Evolutionary conservation across 2,329 filamentous ascomycete genomes (phyloP).

Genomic region (Colletotrichum sp.): DNA sequence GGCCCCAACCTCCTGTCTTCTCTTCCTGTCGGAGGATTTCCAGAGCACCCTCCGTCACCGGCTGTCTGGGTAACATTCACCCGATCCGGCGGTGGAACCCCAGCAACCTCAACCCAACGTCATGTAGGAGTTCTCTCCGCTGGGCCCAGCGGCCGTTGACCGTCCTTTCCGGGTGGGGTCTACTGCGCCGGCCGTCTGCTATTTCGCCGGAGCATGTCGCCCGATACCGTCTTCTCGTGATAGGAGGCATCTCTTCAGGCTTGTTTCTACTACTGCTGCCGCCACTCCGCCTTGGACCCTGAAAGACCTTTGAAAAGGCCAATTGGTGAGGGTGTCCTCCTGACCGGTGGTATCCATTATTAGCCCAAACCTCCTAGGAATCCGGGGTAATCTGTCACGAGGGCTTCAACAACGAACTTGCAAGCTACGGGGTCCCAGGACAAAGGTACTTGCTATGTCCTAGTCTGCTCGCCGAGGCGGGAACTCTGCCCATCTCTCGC

Average conservation of each 20-base stretch:
- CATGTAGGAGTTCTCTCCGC: background rate
- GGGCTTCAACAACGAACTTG: background rate
- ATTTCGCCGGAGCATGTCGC: background rate
- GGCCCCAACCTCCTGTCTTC: background rate
- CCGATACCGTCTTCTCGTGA: background rate
- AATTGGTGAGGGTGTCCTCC: background rate
- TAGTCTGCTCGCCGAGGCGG: constrained; percentile 9
- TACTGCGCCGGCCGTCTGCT: background rate
- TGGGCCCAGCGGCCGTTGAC: background rate
- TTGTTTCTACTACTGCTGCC: background rate
- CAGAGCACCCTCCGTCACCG: constrained; percentile 5
- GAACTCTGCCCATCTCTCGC: constrained; percentile 14
- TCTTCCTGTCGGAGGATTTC: background rate
- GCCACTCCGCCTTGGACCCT: background rate
- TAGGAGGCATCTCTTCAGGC: background rate
- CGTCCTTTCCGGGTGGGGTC: background rate
- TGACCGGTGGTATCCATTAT: background rate
- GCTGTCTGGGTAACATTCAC: background rate
- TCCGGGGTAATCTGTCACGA: background rate
- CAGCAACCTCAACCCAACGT: background rate
- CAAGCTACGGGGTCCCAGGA: background rate
- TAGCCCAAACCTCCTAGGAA: background rate
- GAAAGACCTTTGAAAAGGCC: background rate
- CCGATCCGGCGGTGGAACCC: constrained; percentile 14
- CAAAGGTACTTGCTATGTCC: background rate